Evolutionary conservation across 345 rosid genomes (phyloP).

Genomic region (Pistacia integerrima): DNA sequence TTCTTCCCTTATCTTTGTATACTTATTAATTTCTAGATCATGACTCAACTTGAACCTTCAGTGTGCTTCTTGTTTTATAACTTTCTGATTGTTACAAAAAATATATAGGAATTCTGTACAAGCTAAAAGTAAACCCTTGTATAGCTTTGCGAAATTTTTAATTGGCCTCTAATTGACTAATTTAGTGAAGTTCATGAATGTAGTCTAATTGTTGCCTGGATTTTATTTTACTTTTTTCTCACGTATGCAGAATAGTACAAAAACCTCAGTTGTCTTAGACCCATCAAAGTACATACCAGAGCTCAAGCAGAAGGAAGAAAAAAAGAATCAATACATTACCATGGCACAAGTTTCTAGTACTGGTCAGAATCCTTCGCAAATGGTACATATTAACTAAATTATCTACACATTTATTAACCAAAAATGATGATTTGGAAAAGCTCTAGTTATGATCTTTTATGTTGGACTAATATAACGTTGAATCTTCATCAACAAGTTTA

Average conservation of each 20-base stretch:
- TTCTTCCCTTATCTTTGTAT: too few species aligned
- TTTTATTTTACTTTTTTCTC: not conserved
- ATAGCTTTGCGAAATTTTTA: not conserved
- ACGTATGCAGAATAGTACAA: not conserved
- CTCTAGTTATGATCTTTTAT: too few species aligned
- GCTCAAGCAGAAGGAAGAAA: conserved; percentile 33
- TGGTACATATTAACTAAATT: conserved; percentile 15
- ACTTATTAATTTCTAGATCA: not conserved
- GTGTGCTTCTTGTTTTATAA: too few species aligned
- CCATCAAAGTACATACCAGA: conserved; percentile 37
- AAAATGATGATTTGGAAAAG: too few species aligned
- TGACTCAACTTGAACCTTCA: not conserved
- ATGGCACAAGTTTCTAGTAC: conserved; percentile 15
- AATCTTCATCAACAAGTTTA: too few species aligned
- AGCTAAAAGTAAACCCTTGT: too few species aligned
- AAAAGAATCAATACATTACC: conserved; percentile 24
- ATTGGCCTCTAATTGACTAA: too few species aligned
- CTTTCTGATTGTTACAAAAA: too few species aligned
- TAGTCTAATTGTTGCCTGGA: not conserved
- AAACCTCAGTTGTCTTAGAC: conserved; percentile 33
- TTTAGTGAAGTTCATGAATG: not conserved
- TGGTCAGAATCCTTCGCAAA: conserved; percentile 9
- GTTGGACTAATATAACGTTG: not conserved
- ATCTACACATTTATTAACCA: not conserved
- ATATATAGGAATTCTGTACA: too few species aligned